Conservation (phyloP, 1,284 basidiomycete genomes). For the Moesziomyces globuligerus region DNA sequence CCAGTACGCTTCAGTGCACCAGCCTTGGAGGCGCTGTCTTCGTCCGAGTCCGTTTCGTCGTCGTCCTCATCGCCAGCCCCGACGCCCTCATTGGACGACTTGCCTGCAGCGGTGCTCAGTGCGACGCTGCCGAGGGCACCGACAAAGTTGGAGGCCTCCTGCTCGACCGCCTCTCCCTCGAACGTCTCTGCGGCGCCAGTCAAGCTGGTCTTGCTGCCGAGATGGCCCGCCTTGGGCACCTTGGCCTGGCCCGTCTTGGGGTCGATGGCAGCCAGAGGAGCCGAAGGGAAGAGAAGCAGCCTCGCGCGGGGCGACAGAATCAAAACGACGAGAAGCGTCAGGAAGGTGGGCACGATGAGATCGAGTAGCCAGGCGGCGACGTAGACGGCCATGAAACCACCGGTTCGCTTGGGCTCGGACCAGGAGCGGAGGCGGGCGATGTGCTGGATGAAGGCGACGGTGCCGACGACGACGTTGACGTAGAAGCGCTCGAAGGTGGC, state of each 20-base stretch:
- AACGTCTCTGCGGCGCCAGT: constrained; percentile 67
- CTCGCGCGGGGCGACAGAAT: constrained; percentile 70
- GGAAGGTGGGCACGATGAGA: constrained; percentile 40
- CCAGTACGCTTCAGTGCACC: constrained; percentile 17
- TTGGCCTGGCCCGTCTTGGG: constrained; percentile 61
- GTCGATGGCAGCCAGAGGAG: constrained; percentile 68
- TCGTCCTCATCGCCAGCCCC: constrained; percentile 8
- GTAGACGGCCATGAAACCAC: constrained; percentile 66
- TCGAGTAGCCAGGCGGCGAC: constrained; percentile 33
- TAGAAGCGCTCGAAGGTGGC: constrained; percentile 72
- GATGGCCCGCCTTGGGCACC: constrained; percentile 60
- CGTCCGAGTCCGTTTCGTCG: constrained; percentile 14
- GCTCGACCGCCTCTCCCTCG: constrained; percentile 70
- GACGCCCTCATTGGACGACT: constrained; percentile 51
- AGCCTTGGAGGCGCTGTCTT: constrained; percentile 15
- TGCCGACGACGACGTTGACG: constrained; percentile 70
- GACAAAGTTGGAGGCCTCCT: constrained; percentile 70
- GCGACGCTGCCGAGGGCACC: constrained; percentile 68
- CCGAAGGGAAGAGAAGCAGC: constrained; percentile 71
- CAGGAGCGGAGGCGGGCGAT: constrained; percentile 71
- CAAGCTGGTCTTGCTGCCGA: constrained; percentile 53
- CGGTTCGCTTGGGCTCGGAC: constrained; percentile 71
- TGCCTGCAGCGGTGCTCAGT: constrained; percentile 69
- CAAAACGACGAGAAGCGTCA: constrained; percentile 69
- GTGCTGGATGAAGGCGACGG: constrained; percentile 71